Percentiles rank a stretch among this genome's conserved stretches.
Evolutionary conservation across 2,329 filamentous ascomycete genomes (phyloP).

Genomic region (Dryadomyces quercus-mongolicae): DNA sequence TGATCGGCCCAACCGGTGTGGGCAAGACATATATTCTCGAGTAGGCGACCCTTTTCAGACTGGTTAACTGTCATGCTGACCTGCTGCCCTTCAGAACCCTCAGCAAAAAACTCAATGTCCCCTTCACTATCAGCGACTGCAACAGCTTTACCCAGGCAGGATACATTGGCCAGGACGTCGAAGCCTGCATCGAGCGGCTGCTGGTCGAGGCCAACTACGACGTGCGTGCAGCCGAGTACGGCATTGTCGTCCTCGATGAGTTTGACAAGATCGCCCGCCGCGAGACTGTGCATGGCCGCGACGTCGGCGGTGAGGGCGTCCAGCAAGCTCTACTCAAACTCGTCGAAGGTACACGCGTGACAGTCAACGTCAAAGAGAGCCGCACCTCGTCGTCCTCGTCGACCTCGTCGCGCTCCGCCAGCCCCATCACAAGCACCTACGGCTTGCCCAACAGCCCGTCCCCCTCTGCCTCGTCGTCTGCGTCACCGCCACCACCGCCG

Average conservation of each 20-base stretch:
- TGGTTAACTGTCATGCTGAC: no score
- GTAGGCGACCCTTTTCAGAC: no score
- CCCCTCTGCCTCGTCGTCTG: slow-evolving; percentile 18
- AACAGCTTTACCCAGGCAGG: slow-evolving; percentile 93
- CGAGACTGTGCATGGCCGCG: slow-evolving; percentile 77
- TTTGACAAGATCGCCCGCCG: slow-evolving; percentile 93
- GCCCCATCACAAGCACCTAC: slow-evolving; percentile 41
- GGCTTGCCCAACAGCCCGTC: slow-evolving; percentile 27
- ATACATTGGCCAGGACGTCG: slow-evolving; percentile 97
- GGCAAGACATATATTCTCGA: slow-evolving; percentile 91
- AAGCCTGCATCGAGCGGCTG: slow-evolving; percentile 82
- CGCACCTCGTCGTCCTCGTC: slow-evolving; percentile 18
- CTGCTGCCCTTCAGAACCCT: slow-evolving; percentile 53
- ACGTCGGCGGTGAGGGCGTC: slow-evolving; percentile 91
- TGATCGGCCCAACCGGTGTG: slow-evolving; percentile 86
- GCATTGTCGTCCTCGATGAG: slow-evolving; percentile 92
- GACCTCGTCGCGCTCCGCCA: slow-evolving; percentile 36
- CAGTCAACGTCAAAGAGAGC: slow-evolving; percentile 77
- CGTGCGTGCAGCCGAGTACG: slow-evolving; percentile 69
- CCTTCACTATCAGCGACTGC: slow-evolving; percentile 91
- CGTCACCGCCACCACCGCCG: slow-evolving; percentile 25
- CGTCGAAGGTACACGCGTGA: slow-evolving; percentile 88
- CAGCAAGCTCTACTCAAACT: slow-evolving; percentile 94
- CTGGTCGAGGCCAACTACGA: slow-evolving; percentile 87
- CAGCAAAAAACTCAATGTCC: slow-evolving; percentile 85